phyloP scores from a whole-genome alignment of 208 protist species.

The Strigomonas culicis region DNA sequence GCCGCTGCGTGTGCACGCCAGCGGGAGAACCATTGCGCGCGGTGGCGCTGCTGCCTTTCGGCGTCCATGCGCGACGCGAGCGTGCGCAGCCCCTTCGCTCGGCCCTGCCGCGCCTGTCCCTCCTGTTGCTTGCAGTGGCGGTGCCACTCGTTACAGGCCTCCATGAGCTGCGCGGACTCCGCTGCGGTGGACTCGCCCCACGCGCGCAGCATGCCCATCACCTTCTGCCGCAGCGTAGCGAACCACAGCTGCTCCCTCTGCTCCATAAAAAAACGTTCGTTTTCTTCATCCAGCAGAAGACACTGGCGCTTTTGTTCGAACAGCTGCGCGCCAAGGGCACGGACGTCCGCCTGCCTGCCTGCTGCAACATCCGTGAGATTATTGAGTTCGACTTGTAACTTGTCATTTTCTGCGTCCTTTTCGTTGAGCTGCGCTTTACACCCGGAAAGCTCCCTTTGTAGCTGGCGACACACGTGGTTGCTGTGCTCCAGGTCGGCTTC shows the following conservation, averaged over 20 bases:
- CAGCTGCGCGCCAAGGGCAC: conserved; percentile 3
- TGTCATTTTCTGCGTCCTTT: conserved; percentile 8
- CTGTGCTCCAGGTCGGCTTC: conserved; percentile 10
- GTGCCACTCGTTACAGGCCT: conserved; percentile 29
- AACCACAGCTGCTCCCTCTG: conserved; percentile 11
- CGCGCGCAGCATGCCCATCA: conserved; percentile 15
- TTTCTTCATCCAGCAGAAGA: background rate
- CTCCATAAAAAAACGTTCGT: background rate
- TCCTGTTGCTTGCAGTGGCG: conserved; percentile 17
- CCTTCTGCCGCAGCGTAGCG: conserved; percentile 17
- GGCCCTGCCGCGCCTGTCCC: background rate
- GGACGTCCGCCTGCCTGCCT: background rate
- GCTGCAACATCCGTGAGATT: conserved; percentile 2
- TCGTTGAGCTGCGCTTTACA: background rate
- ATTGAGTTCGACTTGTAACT: conserved; percentile 11
- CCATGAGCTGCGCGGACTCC: conserved; percentile 20
- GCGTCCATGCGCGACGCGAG: background rate
- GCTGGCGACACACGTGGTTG: conserved; percentile 3
- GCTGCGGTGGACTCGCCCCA: conserved; percentile 10
- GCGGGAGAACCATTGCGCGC: background rate
- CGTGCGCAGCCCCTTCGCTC: background rate
- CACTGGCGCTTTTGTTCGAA: background rate
- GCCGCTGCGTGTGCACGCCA: background rate
- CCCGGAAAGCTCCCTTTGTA: background rate
- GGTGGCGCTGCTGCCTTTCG: background rate